These are phyloP conservation scores for Didymella glomerata DNA, from an alignment of 2,329 filamentous ascomycete species.

Conservation along the genomic window DNA sequence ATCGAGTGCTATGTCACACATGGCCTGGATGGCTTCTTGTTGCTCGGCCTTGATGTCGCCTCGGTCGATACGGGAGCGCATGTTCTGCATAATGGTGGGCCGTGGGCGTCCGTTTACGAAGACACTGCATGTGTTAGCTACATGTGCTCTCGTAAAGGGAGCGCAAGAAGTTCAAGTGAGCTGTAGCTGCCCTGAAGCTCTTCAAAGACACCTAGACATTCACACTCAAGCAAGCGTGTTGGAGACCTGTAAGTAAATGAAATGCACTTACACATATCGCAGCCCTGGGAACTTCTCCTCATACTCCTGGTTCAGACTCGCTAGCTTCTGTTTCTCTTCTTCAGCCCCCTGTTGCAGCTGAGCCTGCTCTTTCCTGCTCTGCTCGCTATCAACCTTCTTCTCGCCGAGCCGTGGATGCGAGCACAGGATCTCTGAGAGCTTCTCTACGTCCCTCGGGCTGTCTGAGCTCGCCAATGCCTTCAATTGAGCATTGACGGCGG, in stretches of 20 bases:
- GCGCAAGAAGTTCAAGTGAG: not conserved
- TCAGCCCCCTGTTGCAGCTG: slow-evolving; percentile 65
- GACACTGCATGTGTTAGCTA: slow-evolving; percentile 59
- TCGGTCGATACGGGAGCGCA: slow-evolving; percentile 75
- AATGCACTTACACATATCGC: slow-evolving; percentile 71
- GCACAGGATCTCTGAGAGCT: slow-evolving; percentile 75
- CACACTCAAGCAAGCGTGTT: not conserved
- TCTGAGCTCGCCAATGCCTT: slow-evolving; percentile 48
- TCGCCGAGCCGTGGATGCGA: slow-evolving; percentile 86
- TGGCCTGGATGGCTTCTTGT: slow-evolving; percentile 79
- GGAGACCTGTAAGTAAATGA: not conserved
- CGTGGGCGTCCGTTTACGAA: slow-evolving; percentile 86
- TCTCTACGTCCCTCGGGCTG: slow-evolving; percentile 60
- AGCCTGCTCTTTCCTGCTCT: slow-evolving; percentile 84
- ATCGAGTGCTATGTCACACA: slow-evolving; percentile 90
- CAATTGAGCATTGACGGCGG: slow-evolving; percentile 70
- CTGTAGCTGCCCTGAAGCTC: not conserved
- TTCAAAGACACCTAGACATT: not conserved
- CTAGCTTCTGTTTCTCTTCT: slow-evolving; percentile 66
- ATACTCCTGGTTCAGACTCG: slow-evolving; percentile 76
- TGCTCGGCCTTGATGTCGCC: slow-evolving; percentile 74
- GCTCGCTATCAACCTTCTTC: slow-evolving; percentile 80
- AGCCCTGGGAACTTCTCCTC: slow-evolving; percentile 82
- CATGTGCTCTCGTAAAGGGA: not conserved
- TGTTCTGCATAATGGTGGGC: slow-evolving; percentile 80